Conservation (phyloP, 2,329 filamentous ascomycete genomes). For the Coleophoma eucalyptorum region DNA sequence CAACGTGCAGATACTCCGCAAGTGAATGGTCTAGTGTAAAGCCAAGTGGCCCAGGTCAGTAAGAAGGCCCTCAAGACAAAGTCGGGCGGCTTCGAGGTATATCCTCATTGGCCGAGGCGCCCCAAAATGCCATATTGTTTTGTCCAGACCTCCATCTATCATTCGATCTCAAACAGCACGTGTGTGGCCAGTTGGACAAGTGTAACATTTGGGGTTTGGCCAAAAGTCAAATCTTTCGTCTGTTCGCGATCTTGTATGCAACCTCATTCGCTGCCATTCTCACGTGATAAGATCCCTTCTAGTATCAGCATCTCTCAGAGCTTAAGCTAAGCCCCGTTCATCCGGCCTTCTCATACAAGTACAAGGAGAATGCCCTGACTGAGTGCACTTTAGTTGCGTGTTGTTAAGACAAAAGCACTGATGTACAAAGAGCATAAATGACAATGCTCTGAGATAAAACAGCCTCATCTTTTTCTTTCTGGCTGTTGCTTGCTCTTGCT, state of each 20-base stretch:
- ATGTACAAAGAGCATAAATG: too few species aligned
- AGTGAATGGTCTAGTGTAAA: too few species aligned
- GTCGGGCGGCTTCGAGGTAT: too few species aligned
- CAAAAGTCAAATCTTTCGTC: background rate
- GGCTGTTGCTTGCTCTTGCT: too few species aligned
- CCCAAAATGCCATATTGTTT: too few species aligned
- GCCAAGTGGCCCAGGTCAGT: too few species aligned
- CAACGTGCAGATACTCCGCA: too few species aligned
- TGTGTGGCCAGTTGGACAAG: background rate
- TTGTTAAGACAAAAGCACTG: background rate
- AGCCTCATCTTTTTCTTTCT: background rate
- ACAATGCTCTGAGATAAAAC: too few species aligned
- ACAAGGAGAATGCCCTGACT: background rate
- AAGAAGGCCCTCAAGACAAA: too few species aligned
- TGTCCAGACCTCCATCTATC: too few species aligned
- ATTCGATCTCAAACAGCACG: background rate
- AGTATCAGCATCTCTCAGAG: background rate
- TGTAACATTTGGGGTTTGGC: background rate
- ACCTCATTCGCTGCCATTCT: background rate
- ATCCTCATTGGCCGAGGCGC: too few species aligned
- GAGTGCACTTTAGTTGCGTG: background rate
- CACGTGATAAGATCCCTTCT: background rate
- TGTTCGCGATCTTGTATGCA: background rate
- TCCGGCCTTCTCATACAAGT: slow-evolving; percentile 1
- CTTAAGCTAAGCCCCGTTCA: background rate